Percentiles rank a stretch among this genome's conserved stretches.
These are phyloP conservation scores for Ogataea pilisensis DNA, from an alignment of 805 yeast species.

Conservation along the genomic window DNA sequence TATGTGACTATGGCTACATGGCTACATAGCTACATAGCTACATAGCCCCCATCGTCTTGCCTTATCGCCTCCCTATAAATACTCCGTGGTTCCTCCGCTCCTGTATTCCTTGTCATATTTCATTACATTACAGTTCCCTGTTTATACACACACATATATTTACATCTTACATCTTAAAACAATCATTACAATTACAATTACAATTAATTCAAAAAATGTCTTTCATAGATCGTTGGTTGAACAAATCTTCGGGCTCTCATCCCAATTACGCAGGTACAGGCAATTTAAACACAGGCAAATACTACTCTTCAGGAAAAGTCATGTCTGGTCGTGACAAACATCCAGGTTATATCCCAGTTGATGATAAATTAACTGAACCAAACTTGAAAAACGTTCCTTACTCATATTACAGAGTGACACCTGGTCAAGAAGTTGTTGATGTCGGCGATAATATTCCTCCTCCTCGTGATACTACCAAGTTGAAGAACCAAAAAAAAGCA, in stretches of 20 bases:
- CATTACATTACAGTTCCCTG: too few relatives aligned
- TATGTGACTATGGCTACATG: too few relatives aligned
- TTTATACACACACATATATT: too few relatives aligned
- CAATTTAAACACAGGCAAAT: constrained; percentile 25
- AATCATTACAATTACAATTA: neutral
- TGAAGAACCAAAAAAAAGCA: too few relatives aligned
- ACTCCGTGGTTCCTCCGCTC: too few relatives aligned
- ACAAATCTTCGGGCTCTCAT: constrained; percentile 15
- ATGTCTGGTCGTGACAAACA: neutral
- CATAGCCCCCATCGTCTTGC: too few relatives aligned
- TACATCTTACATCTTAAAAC: too few relatives aligned
- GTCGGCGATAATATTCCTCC: too few relatives aligned
- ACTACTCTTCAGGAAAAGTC: constrained; percentile 11
- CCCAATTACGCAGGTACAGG: constrained; percentile 15
- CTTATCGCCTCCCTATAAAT: too few relatives aligned
- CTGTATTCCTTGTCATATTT: too few relatives aligned
- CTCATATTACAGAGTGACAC: constrained; percentile 19
- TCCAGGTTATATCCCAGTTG: constrained; percentile 1
- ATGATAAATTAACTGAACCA: constrained; percentile 19
- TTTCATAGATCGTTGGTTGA: constrained; percentile 34
- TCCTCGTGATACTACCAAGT: too few relatives aligned
- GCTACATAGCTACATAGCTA: too few relatives aligned
- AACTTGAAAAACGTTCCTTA: constrained; percentile 30
- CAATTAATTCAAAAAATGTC: constrained; percentile 21
- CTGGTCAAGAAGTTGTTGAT: constrained; percentile 1